Evolutionary conservation across 192 early-diverging fungal genomes (phyloP).

Genomic region (Lobosporangium transversale): DNA sequence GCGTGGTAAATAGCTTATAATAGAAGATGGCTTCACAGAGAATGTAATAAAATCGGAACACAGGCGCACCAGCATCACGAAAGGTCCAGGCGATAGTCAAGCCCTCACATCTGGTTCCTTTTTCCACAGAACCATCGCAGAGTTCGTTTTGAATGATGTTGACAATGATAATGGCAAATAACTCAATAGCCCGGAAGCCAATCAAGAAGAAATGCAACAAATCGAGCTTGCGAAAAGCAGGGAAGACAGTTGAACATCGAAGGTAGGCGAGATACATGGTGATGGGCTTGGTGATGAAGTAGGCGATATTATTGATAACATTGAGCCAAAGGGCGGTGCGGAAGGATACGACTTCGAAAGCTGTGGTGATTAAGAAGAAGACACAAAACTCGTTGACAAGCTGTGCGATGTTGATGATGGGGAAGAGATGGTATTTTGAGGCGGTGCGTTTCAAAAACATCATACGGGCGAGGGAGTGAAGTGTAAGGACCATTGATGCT

Average conservation of each 20-base stretch:
- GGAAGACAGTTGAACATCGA: constrained; percentile 43
- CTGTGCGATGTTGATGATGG: constrained; percentile 51
- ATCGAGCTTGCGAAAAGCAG: constrained; percentile 22
- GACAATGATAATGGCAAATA: constrained; percentile 45
- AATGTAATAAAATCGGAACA: constrained; percentile 52
- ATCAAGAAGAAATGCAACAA: constrained; percentile 48
- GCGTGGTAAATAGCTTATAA: constrained; percentile 37
- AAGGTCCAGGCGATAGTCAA: constrained; percentile 40
- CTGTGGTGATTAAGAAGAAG: constrained; percentile 48
- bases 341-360: constrained; percentile 23
- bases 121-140: constrained; percentile 40
- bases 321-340: constrained; percentile 43
- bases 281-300: constrained; percentile 51
- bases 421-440: constrained; percentile 53
- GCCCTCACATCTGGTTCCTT: constrained; percentile 28
- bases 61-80: constrained; percentile 43
- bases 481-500: constrained; percentile 42
- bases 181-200: constrained; percentile 42
- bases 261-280: constrained; percentile 56
- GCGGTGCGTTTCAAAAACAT: constrained; percentile 34
- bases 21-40: constrained; percentile 50
- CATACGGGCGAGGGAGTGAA: constrained; percentile 49
- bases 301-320: constrained; percentile 51
- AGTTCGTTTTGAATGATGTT: constrained; percentile 44
- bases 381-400: constrained; percentile 47